Base-by-base conservation (phyloP, 2,329 filamentous ascomycete species). In the Nemania sp. region DNA sequence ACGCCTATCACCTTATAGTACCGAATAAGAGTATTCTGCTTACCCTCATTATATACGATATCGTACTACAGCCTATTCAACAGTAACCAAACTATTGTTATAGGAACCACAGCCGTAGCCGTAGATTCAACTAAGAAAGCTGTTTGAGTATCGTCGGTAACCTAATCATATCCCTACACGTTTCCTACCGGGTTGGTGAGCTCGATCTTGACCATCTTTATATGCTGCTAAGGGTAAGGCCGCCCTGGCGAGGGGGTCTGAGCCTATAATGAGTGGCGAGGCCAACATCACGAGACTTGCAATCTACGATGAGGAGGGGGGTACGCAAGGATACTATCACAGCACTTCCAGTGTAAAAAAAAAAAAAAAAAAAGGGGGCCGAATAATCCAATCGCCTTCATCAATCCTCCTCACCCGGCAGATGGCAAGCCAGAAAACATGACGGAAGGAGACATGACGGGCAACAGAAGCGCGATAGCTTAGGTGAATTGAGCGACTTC, bases 151-250 rank as follows among this genome's bases (percentile, higher is more conserved):
- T 37, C 34, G 34, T 37, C 34, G 34, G 34, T 37, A 37, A 37
- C 34, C 34, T 37, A 37, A 37, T 37, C 34, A 37, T 37, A 37
- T 37, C 45, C 45, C 29, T 48, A 48, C 25, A 48, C 17, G 48
- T 50, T 25, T 35, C 29, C 29, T 37, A n/a, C 47, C 47, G 47
- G 47, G 47, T 50, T 50, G 13, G 47, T 50, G 47, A 50, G 47
- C 42, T 45, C 42, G 42, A 45, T 45, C 48, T 50, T 50, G 48
- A 50, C 48, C 34, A 50, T 50, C 35, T 50, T 50, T 15, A 50
- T 50, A 50, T 50, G 12, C 47, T 51, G 48, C 48, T 51, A 51
- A 29, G 48, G 48, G 35, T 18, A 51, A 51, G 48, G 48, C 48
- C 48, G 48, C 35, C 17, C 32, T 15, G 47, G 47, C 47, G 20